phyloP scores from a whole-genome alignment of 2,329 filamentous ascomycete genomes.

The Trichoderma oligosporum region DNA sequence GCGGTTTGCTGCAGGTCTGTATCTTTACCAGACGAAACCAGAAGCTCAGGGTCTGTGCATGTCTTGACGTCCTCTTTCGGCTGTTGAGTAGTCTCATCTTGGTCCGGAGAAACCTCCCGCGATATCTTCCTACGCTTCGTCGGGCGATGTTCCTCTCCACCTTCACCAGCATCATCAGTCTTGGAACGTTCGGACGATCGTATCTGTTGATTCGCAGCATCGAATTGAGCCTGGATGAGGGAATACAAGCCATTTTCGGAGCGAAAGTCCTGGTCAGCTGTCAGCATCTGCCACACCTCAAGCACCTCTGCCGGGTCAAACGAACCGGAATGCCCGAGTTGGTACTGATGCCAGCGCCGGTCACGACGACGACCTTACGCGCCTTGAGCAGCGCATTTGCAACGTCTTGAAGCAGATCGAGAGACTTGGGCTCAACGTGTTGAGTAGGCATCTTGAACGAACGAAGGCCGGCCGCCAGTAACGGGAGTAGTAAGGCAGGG shows the following conservation, averaged over 20 bases:
- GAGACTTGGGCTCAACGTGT: slow-evolving; percentile 50
- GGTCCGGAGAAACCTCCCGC: slow-evolving; percentile 22
- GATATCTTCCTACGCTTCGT: slow-evolving; percentile 36
- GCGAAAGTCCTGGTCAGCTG: slow-evolving; percentile 57
- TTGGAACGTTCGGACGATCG: slow-evolving; percentile 27
- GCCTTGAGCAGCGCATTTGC: slow-evolving; percentile 62
- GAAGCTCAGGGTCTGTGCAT: not conserved
- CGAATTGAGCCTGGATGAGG: slow-evolving; percentile 64
- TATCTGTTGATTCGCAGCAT: slow-evolving; percentile 42
- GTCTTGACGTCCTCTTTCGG: slow-evolving; percentile 27
- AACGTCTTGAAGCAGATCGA: slow-evolving; percentile 58
- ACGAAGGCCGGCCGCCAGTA: not conserved
- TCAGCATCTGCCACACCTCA: slow-evolving; percentile 21
- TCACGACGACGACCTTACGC: slow-evolving; percentile 66
- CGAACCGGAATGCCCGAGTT: slow-evolving; percentile 70
- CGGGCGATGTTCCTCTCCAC: slow-evolving; percentile 26
- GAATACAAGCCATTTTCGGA: slow-evolving; percentile 71
- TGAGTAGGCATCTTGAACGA: slow-evolving; percentile 52
- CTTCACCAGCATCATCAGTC: slow-evolving; percentile 24
- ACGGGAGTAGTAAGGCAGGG: not conserved
- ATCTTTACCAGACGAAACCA: slow-evolving; percentile 17
- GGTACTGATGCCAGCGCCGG: slow-evolving; percentile 70
- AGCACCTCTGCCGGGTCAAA: not conserved
- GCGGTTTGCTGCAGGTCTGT: not conserved
- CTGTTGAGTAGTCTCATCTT: slow-evolving; percentile 18